A percentile compares a stretch with the other conserved stretches of the same genome.
phyloP scores from a whole-genome alignment of 1,284 basidiomycete species.

The Marasmius tenuissimus region DNA sequence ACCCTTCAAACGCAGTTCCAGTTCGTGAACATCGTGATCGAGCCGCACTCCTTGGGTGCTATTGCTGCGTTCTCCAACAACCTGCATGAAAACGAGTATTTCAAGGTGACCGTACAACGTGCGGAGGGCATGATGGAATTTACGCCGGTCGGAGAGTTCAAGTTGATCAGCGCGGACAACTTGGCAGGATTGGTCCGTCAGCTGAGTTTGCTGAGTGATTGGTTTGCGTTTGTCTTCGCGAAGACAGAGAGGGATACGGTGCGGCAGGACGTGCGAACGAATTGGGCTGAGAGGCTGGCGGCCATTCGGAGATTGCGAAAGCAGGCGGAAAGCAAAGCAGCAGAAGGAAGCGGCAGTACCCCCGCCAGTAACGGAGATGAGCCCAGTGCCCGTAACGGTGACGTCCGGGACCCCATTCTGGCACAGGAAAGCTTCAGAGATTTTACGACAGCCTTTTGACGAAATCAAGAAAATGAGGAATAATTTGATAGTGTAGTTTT shows the following conservation, averaged over 20 bases:
- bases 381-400: background rate
- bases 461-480: background rate
- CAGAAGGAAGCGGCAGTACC: background rate
- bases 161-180: constrained; percentile 85
- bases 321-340: constrained; percentile 11
- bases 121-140: constrained; percentile 89
- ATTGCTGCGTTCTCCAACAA: constrained; percentile 80
- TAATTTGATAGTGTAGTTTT: background rate
- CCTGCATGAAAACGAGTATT: constrained; percentile 85
- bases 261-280: constrained; percentile 80
- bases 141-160: constrained; percentile 87
- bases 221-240: constrained; percentile 84
- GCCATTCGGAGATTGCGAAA: constrained; percentile 68
- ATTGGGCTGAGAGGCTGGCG: constrained; percentile 83
- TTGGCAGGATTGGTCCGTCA: constrained; percentile 85
- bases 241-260: constrained; percentile 70
- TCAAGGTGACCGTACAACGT: constrained; percentile 87
- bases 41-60: constrained; percentile 86
- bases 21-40: constrained; percentile 96
- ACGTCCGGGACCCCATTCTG: background rate
- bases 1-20: constrained; percentile 94
- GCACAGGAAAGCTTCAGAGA: constrained; percentile 2
- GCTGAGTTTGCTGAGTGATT: constrained; percentile 82
- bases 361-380: background rate
- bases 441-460: constrained; percentile 5